Percentiles rank a stretch among this genome's conserved stretches.
Conservation (phyloP, 345 rosid species). For the Pistacia vera region DNA sequence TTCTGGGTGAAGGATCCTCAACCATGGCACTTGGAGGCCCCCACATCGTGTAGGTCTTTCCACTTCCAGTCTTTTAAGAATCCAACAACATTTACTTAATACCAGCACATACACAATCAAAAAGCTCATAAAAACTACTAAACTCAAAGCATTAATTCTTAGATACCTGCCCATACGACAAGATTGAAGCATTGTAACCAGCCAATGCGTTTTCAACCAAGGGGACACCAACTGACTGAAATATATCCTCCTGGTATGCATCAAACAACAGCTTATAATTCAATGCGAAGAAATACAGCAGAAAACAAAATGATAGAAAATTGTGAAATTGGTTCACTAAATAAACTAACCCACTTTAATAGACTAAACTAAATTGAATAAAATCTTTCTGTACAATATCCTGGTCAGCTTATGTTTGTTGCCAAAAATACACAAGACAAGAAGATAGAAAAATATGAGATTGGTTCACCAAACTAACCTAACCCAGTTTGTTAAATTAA, state of each 20-base stretch:
- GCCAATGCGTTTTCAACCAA: conserved; percentile 77
- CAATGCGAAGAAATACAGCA: background rate
- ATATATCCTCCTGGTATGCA: conserved; percentile 69
- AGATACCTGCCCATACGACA: conserved; percentile 93
- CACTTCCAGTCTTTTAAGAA: conserved; percentile 80
- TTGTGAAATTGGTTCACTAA: background rate
- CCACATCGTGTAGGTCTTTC: conserved; percentile 97
- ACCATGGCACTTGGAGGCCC: conserved; percentile 97
- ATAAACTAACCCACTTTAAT: too few relatives aligned
- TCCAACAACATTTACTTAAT: conserved; percentile 4
- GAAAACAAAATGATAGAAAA: background rate
- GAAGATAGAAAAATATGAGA: too few relatives aligned
- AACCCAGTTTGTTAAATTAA: background rate
- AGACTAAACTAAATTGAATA: too few relatives aligned
- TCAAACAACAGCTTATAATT: conserved; percentile 23
- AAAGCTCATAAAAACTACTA: background rate
- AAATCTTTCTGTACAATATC: too few relatives aligned
- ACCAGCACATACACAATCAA: background rate
- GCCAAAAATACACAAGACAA: too few relatives aligned
- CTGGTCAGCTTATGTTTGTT: too few relatives aligned
- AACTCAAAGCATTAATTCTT: conserved; percentile 2
- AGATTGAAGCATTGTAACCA: conserved; percentile 81
- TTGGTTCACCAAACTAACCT: too few relatives aligned
- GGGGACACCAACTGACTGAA: conserved; percentile 74
- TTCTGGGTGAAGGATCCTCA: conserved; percentile 73